Base-by-base conservation (phyloP, 2,329 filamentous ascomycete species). In the Neonectria faginata region DNA sequence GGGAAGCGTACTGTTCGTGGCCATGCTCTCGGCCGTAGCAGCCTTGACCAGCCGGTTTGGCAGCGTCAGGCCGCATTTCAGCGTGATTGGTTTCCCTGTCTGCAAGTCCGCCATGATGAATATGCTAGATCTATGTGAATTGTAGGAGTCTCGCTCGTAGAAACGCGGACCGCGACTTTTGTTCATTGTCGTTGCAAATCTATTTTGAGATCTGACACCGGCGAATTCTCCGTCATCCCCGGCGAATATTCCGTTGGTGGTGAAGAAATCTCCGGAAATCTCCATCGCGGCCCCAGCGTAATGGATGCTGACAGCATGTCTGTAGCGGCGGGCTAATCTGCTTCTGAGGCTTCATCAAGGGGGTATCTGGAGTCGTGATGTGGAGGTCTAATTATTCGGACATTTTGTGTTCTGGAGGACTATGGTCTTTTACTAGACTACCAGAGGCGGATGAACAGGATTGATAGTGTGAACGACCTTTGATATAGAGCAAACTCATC, bases 31-130 rank as follows among this genome's bases (percentile, higher is more conserved):
- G 18, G 83, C 79, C 79, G 87, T 82, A 42, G 86, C 83, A 63
- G 85, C 79, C 69, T 84, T 80, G 45, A 73, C 79, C 3, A 89
- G 78, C 14, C 86, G 82, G 72, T 88, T 88, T 5, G 84, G 83
- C 6, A 88, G 73, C 1, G 78, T 80, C 39, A 89, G 78, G 3
- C 86, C 86, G 72, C 84, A 86, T 66, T 83, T 82, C 2, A 88
- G 80, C 45, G 81, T 86, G 3, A 60, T 50, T 31, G 47, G 47
- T 12, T 50, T 50, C 9, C 25, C 47, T 5, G 47, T 50, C 2
- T 50, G 47, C 5, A 50, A 20, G 16, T 50, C 47, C 3, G 25
- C 2, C 47, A 50, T 50, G 14, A n/a, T 39, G 14, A 39, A 39
- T 39, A 39, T 39, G 45, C 2, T 2, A 20, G 45, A 22, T 48